These are phyloP conservation scores for Batkoa obscura DNA, from an alignment of 371 early-diverging fungal genomes.

Conservation along the genomic window DNA sequence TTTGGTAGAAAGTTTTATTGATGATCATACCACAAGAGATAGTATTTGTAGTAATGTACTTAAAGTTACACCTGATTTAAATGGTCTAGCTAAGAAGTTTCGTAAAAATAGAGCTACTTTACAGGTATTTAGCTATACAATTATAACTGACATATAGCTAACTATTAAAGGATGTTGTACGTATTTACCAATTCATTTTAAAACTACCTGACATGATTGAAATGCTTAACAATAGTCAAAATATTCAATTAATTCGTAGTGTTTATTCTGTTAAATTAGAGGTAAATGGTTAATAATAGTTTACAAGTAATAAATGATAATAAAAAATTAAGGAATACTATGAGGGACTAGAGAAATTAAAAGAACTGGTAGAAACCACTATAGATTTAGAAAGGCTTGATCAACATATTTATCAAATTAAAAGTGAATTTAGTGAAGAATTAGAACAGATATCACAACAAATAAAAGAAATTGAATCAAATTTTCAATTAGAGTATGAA, in stretches of 20 bases:
- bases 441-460: conserved; percentile 39
- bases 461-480: conserved; percentile 30
- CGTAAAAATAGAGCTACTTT: conserved; percentile 56
- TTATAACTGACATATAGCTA: too few relatives aligned
- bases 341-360: conserved; percentile 33
- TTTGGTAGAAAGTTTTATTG: conserved; percentile 52
- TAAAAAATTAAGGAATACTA: conserved; percentile 18
- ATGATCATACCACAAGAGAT: conserved; percentile 48
- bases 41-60: conserved; percentile 28
- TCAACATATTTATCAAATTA: conserved; percentile 74
- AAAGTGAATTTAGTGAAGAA: conserved; percentile 57
- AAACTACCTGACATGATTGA: conserved; percentile 44
- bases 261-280: conserved; percentile 22
- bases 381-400: conserved; percentile 78
- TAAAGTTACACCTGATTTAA: conserved; percentile 61
- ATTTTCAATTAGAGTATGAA: conserved; percentile 18
- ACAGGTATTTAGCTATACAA: conserved; percentile 13
- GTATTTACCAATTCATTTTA: conserved; percentile 75
- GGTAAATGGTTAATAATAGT: conserved; percentile 6
- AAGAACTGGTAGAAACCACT: conserved; percentile 67
- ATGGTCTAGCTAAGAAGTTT: conserved; percentile 65
- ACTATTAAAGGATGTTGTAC: conserved; percentile 42
- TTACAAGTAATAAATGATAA: background rate
- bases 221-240: conserved; percentile 22
- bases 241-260: conserved; percentile 15